phyloP scores from a whole-genome alignment of 2,329 filamentous ascomycete species.

The Penicillium paneum region DNA sequence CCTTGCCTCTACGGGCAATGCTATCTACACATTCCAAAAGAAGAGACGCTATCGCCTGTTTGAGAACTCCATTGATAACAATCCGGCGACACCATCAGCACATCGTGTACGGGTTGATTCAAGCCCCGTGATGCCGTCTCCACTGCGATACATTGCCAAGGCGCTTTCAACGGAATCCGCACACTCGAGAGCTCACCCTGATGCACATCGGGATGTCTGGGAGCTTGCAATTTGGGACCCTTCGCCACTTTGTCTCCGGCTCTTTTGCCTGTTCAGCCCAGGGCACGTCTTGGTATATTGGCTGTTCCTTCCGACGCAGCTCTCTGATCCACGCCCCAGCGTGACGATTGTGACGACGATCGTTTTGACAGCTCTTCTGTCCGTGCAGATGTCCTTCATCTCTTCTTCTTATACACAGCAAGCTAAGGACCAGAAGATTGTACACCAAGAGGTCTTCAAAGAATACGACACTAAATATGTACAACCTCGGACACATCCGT shows the following conservation, averaged over 20 bases:
- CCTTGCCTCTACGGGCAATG: constrained; percentile 67
- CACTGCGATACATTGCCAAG: constrained; percentile 69
- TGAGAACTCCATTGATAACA: constrained; percentile 74
- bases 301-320: constrained; percentile 75
- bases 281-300: constrained; percentile 89
- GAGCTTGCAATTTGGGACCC: constrained; percentile 93
- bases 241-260: constrained; percentile 71
- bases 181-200: constrained; percentile 77
- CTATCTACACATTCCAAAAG: constrained; percentile 75
- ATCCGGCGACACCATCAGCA: constrained; percentile 77
- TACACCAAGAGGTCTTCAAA: constrained; percentile 87
- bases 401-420: constrained; percentile 76
- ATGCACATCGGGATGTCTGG: constrained; percentile 80
- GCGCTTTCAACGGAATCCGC: constrained; percentile 67
- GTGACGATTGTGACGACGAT: constrained; percentile 81
- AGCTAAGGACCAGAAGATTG: constrained; percentile 74
- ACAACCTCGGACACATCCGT: constrained; percentile 78
- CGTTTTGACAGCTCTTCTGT: constrained; percentile 70
- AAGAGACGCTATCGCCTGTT: constrained; percentile 89
- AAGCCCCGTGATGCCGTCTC: constrained; percentile 72
- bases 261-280: constrained; percentile 90
- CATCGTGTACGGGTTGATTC: constrained; percentile 85
- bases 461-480: constrained; percentile 98
- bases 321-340: constrained; percentile 75
- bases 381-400: constrained; percentile 71